phyloP scores from a whole-genome alignment of 805 yeast species.

The Wickerhamiella musiphila region DNA sequence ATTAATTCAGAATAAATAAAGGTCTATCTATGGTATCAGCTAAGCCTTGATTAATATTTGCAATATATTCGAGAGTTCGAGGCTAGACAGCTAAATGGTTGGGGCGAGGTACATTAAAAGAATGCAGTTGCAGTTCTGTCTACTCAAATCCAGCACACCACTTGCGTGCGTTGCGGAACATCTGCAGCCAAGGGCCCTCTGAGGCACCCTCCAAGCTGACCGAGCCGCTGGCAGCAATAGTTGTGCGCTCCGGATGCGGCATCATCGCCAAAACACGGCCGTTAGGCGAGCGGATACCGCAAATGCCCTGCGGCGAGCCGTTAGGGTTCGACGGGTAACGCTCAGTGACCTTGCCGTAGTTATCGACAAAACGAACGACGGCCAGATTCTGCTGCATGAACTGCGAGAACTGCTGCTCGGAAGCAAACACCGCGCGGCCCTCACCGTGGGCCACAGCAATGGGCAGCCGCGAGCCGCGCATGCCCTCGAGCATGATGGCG shows the following conservation, averaged over 20 bases:
- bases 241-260: slow-evolving; percentile 98
- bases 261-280: slow-evolving; percentile 95
- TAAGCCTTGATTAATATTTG: no score
- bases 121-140: no score
- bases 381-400: slow-evolving; percentile 35
- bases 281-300: slow-evolving; percentile 77
- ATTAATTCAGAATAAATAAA: no score
- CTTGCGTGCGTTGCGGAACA: slow-evolving; percentile 81
- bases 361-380: slow-evolving; percentile 72
- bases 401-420: slow-evolving; percentile 27
- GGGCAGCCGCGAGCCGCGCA: slow-evolving; percentile 89
- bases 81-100: no score
- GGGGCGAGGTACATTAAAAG: no score
- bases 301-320: slow-evolving; percentile 85
- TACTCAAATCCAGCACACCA: no score
- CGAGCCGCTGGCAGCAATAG: slow-evolving; percentile 75
- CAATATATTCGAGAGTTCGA: no score
- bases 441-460: slow-evolving; percentile 99
- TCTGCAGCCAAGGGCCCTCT: slow-evolving; percentile 75
- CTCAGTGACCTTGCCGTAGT: slow-evolving; percentile 71
- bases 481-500: slow-evolving; percentile 63
- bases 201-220: slow-evolving; percentile 48
- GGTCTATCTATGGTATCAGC: no score
- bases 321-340: slow-evolving; percentile 89
- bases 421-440: slow-evolving; percentile 67